Evolutionary conservation across 2,329 filamentous ascomycete genomes (phyloP), one percentile per base, ranked within the genome.

Genomic region (Lachnellula hyalina): DNA sequence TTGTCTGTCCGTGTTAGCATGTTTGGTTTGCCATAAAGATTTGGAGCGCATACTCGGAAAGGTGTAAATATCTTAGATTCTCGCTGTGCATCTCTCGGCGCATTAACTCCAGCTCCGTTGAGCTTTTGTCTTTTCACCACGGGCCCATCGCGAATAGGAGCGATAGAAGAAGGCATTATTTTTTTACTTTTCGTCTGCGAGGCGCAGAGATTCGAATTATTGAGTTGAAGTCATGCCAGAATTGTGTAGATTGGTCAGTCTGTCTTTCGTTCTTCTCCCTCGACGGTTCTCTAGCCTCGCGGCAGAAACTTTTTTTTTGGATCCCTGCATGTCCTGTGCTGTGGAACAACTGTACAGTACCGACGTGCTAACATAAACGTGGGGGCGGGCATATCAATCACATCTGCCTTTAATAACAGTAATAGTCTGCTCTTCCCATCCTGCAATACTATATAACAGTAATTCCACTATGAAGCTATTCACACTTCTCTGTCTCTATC

Each of bases 61-160:
- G 94, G 93, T 65, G 92, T 89, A 77, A 99, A 97, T 63, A 97
- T 90, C 68, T 84, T 83, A 11, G 92, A 95, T 53, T 81, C 79
- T 66, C 75, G 74, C 58, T 61, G 72, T 59, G 61, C 76, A 67
- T 45, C 72, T 62, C 65, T 71, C 50, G 53, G 72, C 67, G 68
- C 62, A 57, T 73, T 74, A 53, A 69, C 65, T 54, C 68, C 67
- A 58, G 70, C 65, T 54, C 68, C 67, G 58, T 77, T 72, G 55
- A 84, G 74, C 74, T 87, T 91, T 72, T 90, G 88, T 61, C 91
- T 85, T 77, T 96, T 96, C 56, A 79, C 79, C 63, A 87, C 73
- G 52, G 85, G 88, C 56, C 77, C 74, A 63, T 84, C 81, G 62
- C 77, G 74, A 53, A 36, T 60, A 15, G 56, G 36, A 47, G 60